phyloP scores from a whole-genome alignment of 345 rosid species.

The Lumnitzera racemosa region DNA sequence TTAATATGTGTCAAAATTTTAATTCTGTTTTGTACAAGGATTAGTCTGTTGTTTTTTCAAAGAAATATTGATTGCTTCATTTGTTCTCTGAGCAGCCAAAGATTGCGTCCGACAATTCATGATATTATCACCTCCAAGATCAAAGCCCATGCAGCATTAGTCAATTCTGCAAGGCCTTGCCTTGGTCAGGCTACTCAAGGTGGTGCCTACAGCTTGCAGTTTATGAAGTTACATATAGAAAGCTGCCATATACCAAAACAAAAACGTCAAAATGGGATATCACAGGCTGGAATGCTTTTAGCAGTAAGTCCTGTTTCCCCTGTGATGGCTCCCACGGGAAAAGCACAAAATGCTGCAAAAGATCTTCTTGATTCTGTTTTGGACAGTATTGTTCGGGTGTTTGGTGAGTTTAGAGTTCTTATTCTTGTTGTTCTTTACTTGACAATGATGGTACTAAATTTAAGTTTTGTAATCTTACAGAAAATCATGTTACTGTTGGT shows the following conservation, averaged over 20 bases:
- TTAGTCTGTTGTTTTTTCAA: too few relatives aligned
- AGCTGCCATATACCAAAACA: constrained; percentile 59
- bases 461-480: constrained; percentile 28
- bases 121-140: constrained; percentile 87
- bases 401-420: constrained; percentile 49
- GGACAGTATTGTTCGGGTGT: constrained; percentile 68
- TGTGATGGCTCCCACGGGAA: constrained; percentile 93
- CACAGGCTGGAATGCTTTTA: constrained; percentile 52
- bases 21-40: too few relatives aligned
- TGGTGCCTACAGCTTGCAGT: constrained; percentile 35
- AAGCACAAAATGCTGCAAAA: constrained; percentile 82
- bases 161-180: constrained; percentile 54
- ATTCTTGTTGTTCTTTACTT: constrained; percentile 7
- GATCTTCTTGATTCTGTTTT: constrained; percentile 91
- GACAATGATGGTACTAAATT: constrained; percentile 12
- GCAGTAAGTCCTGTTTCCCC: constrained; percentile 97
- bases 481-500: constrained; percentile 88
- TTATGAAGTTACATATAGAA: constrained; percentile 58
- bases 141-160: constrained; percentile 57
- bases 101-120: constrained; percentile 89
- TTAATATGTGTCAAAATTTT: too few relatives aligned
- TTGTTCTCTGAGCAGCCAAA: constrained; percentile 59
- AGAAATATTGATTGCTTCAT: constrained; percentile 4
- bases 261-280: constrained; percentile 75
- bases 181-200: constrained; percentile 40